These are phyloP conservation scores for Medicago truncatula DNA, from an alignment of 306 rosid species.

Conservation along the genomic window DNA sequence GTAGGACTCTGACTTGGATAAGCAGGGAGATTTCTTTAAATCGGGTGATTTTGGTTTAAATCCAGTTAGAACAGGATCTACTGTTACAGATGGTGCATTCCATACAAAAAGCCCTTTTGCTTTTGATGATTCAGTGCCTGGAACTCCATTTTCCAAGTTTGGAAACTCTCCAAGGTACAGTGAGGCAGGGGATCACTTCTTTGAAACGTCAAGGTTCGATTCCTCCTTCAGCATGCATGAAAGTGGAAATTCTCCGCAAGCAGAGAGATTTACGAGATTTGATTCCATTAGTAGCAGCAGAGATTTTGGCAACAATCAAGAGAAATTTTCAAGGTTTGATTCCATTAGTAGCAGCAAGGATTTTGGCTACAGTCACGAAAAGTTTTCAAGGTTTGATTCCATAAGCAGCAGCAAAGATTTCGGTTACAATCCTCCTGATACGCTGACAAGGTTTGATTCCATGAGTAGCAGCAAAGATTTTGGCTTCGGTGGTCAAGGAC, in stretches of 20 bases:
- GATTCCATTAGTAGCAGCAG: constrained; percentile 66
- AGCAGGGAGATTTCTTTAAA: constrained; percentile 68
- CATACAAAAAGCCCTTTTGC: constrained; percentile 72
- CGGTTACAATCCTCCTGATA: constrained; percentile 47
- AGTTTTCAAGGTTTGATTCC: constrained; percentile 62
- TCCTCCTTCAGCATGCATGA: constrained; percentile 77
- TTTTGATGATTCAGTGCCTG: constrained; percentile 94
- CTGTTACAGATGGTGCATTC: constrained; percentile 59
- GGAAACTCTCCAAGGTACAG: constrained; percentile 90
- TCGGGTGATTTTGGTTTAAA: constrained; percentile 70
- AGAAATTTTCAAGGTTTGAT: constrained; percentile 58
- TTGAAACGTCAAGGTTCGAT: constrained; percentile 82
- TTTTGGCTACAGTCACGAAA: constrained; percentile 51
- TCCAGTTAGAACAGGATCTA: constrained; percentile 75
- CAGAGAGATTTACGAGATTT: constrained; percentile 56
- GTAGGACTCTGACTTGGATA: constrained; percentile 71
- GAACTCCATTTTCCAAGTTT: constrained; percentile 84
- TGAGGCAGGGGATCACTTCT: constrained; percentile 84
- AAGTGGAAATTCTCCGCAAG: constrained; percentile 56
- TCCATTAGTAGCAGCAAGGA: constrained; percentile 70
- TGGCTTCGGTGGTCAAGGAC: constrained; percentile 51
- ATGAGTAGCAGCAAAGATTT: constrained; percentile 65
- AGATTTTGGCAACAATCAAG: constrained; percentile 59
- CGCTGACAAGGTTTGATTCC: constrained; percentile 60
- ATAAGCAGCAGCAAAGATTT: constrained; percentile 62